Percentiles rank a stretch among this genome's conserved stretches.
Conservation (phyloP, 2,329 filamentous ascomycete species). For the Fusarium sp. region DNA sequence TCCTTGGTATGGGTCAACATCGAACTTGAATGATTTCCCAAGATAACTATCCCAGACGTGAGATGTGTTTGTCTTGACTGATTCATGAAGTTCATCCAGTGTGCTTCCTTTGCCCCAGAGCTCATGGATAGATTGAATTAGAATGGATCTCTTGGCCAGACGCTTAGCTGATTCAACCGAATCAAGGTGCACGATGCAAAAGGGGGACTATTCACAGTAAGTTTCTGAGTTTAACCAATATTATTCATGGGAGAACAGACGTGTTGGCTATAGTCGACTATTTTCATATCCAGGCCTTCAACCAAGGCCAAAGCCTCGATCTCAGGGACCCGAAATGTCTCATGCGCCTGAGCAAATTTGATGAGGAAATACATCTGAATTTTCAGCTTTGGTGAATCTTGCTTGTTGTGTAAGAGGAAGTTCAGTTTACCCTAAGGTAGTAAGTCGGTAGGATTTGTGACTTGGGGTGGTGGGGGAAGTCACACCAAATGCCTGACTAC, state of each 20-base stretch:
- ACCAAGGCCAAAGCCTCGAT: constrained; percentile 80
- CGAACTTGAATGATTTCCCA: constrained; percentile 80
- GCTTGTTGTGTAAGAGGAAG: neutral
- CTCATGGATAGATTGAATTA: constrained; percentile 85
- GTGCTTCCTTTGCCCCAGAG: constrained; percentile 81
- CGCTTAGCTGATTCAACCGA: constrained; percentile 70
- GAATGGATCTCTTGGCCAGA: constrained; percentile 79
- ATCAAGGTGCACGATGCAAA: constrained; percentile 78
- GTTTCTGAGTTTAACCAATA: constrained; percentile 20
- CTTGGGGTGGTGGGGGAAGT: constrained; percentile 19
- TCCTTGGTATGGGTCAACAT: constrained; percentile 82
- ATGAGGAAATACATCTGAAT: constrained; percentile 79
- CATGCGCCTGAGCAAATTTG: constrained; percentile 87
- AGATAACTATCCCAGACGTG: constrained; percentile 74
- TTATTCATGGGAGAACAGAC: constrained; percentile 60
- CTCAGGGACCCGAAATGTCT: constrained; percentile 89
- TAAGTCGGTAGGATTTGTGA: neutral
- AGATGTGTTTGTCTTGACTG: constrained; percentile 66
- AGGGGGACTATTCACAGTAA: constrained; percentile 73
- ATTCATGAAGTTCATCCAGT: constrained; percentile 74
- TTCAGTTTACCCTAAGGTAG: constrained; percentile 1
- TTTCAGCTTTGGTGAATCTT: neutral
- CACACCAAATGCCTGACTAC: neutral
- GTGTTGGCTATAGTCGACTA: constrained; percentile 78
- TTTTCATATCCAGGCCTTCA: constrained; percentile 71